A percentile compares a stretch with the other conserved stretches of the same genome.
Evolutionary conservation across 768 basidiomycete species (phyloP).

Genomic region (Gautieria morchelliformis): DNA sequence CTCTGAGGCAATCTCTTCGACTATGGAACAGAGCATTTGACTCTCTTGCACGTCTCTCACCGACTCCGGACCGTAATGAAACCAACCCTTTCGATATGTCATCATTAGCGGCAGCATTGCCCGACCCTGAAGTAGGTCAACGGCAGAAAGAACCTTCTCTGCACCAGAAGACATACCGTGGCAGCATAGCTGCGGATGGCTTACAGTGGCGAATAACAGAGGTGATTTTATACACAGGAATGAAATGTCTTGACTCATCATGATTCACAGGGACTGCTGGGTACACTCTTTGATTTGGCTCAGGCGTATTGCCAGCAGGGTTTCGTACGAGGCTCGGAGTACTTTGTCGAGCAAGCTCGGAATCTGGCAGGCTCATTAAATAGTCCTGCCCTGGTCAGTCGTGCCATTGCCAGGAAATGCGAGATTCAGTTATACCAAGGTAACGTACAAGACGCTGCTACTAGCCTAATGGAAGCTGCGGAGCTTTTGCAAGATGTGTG

Average conservation of each 20-base stretch:
- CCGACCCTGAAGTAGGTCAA: slow-evolving; percentile 19
- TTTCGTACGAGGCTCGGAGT: slow-evolving; percentile 76
- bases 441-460: slow-evolving; percentile 45
- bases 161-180: slow-evolving; percentile 21
- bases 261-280: slow-evolving; percentile 39
- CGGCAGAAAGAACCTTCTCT: slow-evolving; percentile 10
- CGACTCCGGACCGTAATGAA: slow-evolving; percentile 19
- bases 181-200: slow-evolving; percentile 36
- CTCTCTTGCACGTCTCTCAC: slow-evolving; percentile 47
- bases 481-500: slow-evolving; percentile 33
- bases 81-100: slow-evolving; percentile 54
- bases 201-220: slow-evolving; percentile 72
- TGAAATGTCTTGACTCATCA: background rate
- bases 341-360: slow-evolving; percentile 70
- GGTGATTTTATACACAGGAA: slow-evolving; percentile 7
- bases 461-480: slow-evolving; percentile 41
- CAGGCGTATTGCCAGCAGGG: slow-evolving; percentile 64
- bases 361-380: slow-evolving; percentile 62
- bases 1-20: slow-evolving; percentile 60
- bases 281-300: slow-evolving; percentile 54
- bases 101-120: slow-evolving; percentile 33
- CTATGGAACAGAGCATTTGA: slow-evolving; percentile 77
- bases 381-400: slow-evolving; percentile 51
- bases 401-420: slow-evolving; percentile 56
- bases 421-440: slow-evolving; percentile 65